A percentile compares a stretch with the other conserved stretches of the same genome.
phyloP scores from a whole-genome alignment of 441 rosid species.

The Arabidopsis lyrata region DNA sequence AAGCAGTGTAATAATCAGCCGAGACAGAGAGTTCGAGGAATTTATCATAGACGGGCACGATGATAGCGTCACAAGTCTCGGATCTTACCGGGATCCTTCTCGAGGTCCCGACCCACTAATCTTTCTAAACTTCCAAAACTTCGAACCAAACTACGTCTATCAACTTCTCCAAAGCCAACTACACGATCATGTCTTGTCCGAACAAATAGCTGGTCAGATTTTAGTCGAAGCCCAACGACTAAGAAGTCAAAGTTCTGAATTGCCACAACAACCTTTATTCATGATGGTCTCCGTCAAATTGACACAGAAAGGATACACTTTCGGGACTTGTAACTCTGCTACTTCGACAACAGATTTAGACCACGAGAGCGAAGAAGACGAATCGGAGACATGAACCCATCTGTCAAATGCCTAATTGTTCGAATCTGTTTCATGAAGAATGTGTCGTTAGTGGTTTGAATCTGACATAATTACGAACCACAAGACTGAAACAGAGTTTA shows the following conservation, averaged over 20 bases:
- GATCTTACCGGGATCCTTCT: neutral
- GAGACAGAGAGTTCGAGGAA: neutral
- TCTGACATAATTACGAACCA: neutral
- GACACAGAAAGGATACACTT: neutral
- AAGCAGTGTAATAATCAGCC: neutral
- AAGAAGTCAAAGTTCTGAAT: neutral
- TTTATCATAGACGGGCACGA: neutral
- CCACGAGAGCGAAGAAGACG: neutral
- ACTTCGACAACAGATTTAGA: neutral
- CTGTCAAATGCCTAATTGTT: conserved; percentile 18
- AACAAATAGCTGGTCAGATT: neutral
- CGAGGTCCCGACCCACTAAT: neutral
- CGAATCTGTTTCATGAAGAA: conserved; percentile 5
- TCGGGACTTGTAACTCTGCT: too few species aligned
- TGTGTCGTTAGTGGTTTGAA: conserved; percentile 19
- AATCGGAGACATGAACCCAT: neutral
- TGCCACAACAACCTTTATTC: conserved; percentile 1
- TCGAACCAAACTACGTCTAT: neutral
- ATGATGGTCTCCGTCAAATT: neutral
- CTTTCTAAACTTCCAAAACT: neutral
- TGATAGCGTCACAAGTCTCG: neutral
- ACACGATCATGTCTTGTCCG: conserved; percentile 10
- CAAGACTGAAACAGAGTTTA: neutral
- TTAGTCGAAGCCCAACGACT: neutral
- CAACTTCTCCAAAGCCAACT: neutral